Base-by-base conservation (phyloP, 176 grass and related monocot genomes). In the Dendrocalamus sinicus region DNA sequence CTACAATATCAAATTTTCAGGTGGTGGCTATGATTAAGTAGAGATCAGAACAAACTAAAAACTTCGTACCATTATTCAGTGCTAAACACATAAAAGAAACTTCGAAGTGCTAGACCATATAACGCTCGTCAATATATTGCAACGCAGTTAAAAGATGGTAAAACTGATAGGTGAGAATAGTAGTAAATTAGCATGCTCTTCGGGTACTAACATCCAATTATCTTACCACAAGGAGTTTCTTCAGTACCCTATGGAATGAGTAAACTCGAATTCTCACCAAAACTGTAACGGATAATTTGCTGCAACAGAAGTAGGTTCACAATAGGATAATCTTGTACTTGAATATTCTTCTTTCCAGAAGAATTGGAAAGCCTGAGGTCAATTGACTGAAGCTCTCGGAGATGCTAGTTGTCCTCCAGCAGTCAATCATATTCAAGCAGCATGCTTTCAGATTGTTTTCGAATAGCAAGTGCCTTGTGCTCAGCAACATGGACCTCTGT, bases 381-480 rank as follows among this genome's bases (percentile, higher is more conserved):
- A 70, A 94, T 86, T 43, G 92, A 94, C 75, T 89, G 72, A 50
- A 97, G 92, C 52, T 76, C 68, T 41, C 84, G 86, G 55, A 97
- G 88, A 80, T 93, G 89, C 69, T 93, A 91, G 77, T 97, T 97
- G 70, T 97, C 95, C 87, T 97, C 91, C 66, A 91, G 88, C n/a
- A 94, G 75, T 26, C 87, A 81, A 53, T 97, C 95, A 67, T 97
- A 97, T 59, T 94, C 95, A 48, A 88, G 87, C 35, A 94, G 86
- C 65, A 94, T 83, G 39, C 92, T 89, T 93, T 97, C 92, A 63
- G 87, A 88, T 86, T 97, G 92, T 66, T 94, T 93, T 50, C 73
- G 89, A 40, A 94, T 82, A 84, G 91, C 89, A 20, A 47, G 28
- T 19, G 43, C 64, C 83, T 91, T 91, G 22, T 88, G 81, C 75